These are phyloP conservation scores for Puccinia polysora DNA, from an alignment of 1,284 basidiomycete genomes.

Conservation along the genomic window DNA sequence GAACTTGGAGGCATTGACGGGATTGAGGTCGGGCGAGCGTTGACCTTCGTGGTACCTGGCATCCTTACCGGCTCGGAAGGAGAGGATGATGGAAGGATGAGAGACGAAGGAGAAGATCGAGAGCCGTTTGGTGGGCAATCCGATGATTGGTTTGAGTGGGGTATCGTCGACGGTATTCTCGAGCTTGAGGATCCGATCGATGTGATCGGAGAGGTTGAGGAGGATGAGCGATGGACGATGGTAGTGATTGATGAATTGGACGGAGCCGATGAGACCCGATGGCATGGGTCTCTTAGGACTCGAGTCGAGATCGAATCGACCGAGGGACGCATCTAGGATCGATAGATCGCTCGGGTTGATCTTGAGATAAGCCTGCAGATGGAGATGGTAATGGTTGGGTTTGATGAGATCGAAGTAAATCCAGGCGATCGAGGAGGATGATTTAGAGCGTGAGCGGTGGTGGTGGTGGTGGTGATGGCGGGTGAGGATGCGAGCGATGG, in stretches of 20 bases:
- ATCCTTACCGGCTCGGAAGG: slow-evolving; percentile 17
- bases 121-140: slow-evolving; percentile 19
- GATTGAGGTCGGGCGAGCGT: background rate
- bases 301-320: slow-evolving; percentile 29
- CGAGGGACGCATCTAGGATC: background rate
- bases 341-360: background rate
- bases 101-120: slow-evolving; percentile 20
- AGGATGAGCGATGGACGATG: slow-evolving; percentile 2
- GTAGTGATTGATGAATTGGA: background rate
- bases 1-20: background rate
- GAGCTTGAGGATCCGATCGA: background rate
- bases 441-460: background rate
- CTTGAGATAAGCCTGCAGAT: slow-evolving; percentile 27
- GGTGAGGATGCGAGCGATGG: slow-evolving; percentile 9
- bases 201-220: background rate
- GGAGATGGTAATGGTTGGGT: slow-evolving; percentile 20
- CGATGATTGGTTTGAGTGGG: slow-evolving; percentile 11
- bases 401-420: slow-evolving; percentile 34
- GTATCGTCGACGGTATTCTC: slow-evolving; percentile 35
- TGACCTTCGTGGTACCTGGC: slow-evolving; percentile 38
- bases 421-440: slow-evolving; percentile 4
- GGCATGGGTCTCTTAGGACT: slow-evolving; percentile 22
- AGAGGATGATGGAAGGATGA: slow-evolving; percentile 3
- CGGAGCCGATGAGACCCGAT: slow-evolving; percentile 13
- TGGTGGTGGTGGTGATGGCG: background rate